These are phyloP conservation scores for Eimeria necatrix DNA, from an alignment of 169 alveolate species.

Conservation along the genomic window DNA sequence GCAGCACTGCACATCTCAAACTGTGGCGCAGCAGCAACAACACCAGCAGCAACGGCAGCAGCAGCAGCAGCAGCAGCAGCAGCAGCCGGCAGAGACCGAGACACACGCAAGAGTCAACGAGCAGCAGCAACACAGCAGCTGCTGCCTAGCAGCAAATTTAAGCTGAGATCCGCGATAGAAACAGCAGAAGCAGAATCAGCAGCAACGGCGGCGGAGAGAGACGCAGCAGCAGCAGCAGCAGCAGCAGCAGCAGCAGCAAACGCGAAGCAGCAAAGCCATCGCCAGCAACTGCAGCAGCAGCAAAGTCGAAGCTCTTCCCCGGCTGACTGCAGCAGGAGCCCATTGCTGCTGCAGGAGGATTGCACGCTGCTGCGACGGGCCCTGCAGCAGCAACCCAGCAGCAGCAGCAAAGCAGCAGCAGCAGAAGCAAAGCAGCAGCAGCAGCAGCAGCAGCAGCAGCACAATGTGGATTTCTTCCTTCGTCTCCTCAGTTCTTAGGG, in stretches of 20 bases:
- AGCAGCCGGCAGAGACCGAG: background rate
- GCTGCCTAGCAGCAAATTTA: background rate
- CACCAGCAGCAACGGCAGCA: background rate
- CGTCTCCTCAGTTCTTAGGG: slow-evolving; percentile 50
- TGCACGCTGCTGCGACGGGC: background rate
- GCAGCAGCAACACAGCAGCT: background rate
- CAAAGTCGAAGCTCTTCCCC: slow-evolving; percentile 7
- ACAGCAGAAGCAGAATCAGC: slow-evolving; percentile 35
- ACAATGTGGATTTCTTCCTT: slow-evolving; percentile 61
- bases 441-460: slow-evolving; percentile 44
- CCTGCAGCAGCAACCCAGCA: background rate
- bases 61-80: slow-evolving; percentile 35
- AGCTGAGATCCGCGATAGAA: background rate
- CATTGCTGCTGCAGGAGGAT: background rate
- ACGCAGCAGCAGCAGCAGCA: background rate
- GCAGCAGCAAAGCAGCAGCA: slow-evolving; percentile 5
- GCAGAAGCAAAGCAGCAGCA: slow-evolving; percentile 51
- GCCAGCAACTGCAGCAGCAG: slow-evolving; percentile 2
- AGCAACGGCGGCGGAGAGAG: slow-evolving; percentile 3
- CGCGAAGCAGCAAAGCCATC: background rate
- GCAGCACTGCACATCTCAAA: no score
- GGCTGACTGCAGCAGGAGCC: slow-evolving; percentile 31
- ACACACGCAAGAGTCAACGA: slow-evolving; percentile 1
- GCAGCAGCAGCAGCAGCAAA: slow-evolving; percentile 22
- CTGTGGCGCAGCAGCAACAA: background rate